Base-by-base conservation (phyloP, 106 monocot species). In the Platanthera zijinensis region DNA sequence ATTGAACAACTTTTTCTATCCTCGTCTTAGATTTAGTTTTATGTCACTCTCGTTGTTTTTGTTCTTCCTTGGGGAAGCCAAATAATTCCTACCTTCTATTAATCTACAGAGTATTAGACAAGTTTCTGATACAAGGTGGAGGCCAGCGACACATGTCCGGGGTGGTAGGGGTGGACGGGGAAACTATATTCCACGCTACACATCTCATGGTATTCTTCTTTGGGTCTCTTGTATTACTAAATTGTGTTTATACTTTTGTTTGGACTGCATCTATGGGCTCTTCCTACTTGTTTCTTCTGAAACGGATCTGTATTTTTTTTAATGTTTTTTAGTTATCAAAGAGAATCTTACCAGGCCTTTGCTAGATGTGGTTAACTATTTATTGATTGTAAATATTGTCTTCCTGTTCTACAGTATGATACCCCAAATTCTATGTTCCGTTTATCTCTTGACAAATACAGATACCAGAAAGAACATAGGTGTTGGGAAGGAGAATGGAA, bases 151-250 rank as follows among this genome's bases (percentile, higher is more conserved):
- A 48, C 89, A 87, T 47, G 95, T 85, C 47, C 84, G 85, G 74
- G 92, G 84, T 51, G 79, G 67, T 46, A 83, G 87, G 79, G 76
- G 83, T 57, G 84, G 86, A 57, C 82, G 84, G 68, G 92, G 89
- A 71, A 85, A 69, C 79, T 95, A 80, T 84, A 78, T 84, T 81
- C 79, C 87, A 50, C 81, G 76, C 7, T 51, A 80, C 54, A 10
- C 73, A 28, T 73, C 85, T 69, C 73, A 78, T 80, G 92, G 92
- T 92, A 87, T 28, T 53, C 8, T 70, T 48, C n/a, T 48, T 70
- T 67, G 67, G 10, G 25, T 67, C 32, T 2, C 4, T 67, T 67
- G 67, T 25, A 9, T 32, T 9, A 30, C 3, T 19, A 21, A 59
- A 59, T n/a, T 19, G 18, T 59, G 59, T 7, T n/a, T 66, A 63